Conservation (phyloP, 2,329 filamentous ascomycete genomes). For the Helotiales sp. region DNA sequence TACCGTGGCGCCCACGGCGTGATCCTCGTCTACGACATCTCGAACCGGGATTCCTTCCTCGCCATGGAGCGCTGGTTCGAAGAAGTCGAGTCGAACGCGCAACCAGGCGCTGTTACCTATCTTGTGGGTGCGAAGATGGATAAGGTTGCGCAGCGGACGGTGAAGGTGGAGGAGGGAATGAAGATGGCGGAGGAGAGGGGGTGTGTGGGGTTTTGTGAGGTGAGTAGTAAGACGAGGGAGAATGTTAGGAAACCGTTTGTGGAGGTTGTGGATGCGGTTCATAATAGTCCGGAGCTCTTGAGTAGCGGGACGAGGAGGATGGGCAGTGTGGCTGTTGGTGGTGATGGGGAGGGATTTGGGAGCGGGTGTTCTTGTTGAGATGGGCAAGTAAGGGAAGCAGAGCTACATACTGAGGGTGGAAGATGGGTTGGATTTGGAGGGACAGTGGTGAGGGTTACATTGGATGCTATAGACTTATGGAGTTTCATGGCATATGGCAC, state of each 20-base stretch:
- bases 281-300: constrained; percentile 46
- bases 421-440: neutral
- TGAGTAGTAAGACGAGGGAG: constrained; percentile 53
- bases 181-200: constrained; percentile 46
- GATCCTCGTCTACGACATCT: constrained; percentile 92
- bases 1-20: constrained; percentile 95
- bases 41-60: constrained; percentile 56
- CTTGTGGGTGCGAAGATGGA: constrained; percentile 55
- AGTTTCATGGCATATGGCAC: constrained; percentile 13
- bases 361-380: constrained; percentile 29
- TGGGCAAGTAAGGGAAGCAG: neutral
- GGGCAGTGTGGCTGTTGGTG: constrained; percentile 29
- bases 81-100: constrained; percentile 51
- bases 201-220: constrained; percentile 52
- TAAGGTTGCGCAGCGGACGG: constrained; percentile 44
- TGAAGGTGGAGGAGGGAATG: constrained; percentile 48
- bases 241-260: constrained; percentile 52
- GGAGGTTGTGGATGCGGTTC: constrained; percentile 51
- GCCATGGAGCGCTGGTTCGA: constrained; percentile 56
- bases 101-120: constrained; percentile 49
- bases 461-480: neutral
- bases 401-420: neutral
- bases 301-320: constrained; percentile 20
- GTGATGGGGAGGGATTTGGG: constrained; percentile 12
- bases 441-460: neutral